These are phyloP conservation scores for Diaporthe citriasiana DNA, from an alignment of 2,329 filamentous ascomycete species.

Conservation along the genomic window DNA sequence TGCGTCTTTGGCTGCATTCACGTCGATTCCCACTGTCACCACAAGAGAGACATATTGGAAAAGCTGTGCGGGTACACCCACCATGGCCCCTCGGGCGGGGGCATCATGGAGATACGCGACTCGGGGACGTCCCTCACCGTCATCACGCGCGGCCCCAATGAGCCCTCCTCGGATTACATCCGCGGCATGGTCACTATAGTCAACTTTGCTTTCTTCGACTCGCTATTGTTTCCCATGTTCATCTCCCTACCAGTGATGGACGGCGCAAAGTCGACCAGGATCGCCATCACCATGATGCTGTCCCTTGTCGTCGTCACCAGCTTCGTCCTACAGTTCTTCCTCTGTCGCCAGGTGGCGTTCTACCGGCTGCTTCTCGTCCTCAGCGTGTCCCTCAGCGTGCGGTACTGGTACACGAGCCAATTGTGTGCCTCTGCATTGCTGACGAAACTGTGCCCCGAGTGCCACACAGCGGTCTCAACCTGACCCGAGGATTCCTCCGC, in stretches of 20 bases:
- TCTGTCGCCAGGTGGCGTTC: constrained; percentile 20
- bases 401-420: constrained; percentile 27
- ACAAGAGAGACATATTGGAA: neutral
- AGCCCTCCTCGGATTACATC: constrained; percentile 17
- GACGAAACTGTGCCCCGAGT: neutral
- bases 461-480: neutral
- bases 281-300: constrained; percentile 7
- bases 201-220: constrained; percentile 29
- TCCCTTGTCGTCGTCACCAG: neutral
- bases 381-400: constrained; percentile 3
- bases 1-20: constrained; percentile 26
- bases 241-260: neutral
- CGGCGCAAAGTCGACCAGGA: neutral
- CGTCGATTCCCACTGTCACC: constrained; percentile 13
- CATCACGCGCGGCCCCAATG: constrained; percentile 2
- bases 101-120: constrained; percentile 23
- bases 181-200: constrained; percentile 14
- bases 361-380: constrained; percentile 6
- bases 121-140: constrained; percentile 12
- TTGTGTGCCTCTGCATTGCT: neutral
- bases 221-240: constrained; percentile 8
- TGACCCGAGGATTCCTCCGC: neutral
- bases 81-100: neutral
- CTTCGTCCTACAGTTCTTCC: constrained; percentile 1
- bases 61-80: constrained; percentile 5